phyloP scores from a whole-genome alignment of 306 rosid genomes.

The Purshia tridentata region DNA sequence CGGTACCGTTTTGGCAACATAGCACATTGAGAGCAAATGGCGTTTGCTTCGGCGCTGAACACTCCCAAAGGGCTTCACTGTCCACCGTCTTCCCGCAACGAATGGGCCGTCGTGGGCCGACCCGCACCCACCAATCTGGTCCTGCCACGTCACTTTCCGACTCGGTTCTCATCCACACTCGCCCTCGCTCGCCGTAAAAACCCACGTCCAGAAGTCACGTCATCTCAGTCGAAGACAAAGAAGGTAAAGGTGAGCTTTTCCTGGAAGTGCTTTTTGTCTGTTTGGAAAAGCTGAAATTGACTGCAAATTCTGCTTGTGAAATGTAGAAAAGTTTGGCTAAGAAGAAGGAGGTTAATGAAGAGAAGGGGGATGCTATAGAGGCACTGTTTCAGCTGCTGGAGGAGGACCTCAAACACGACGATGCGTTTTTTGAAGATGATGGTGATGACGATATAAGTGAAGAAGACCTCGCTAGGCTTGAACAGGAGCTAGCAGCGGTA shows the following conservation, averaged over 20 bases:
- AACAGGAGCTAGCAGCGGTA: conserved; percentile 54
- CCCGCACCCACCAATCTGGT: conserved; percentile 15
- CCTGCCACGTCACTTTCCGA: conserved; percentile 41
- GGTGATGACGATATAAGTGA: conserved; percentile 49
- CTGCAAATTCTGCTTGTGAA: neutral
- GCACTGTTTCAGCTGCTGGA: conserved; percentile 71
- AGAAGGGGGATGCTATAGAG: conserved; percentile 62
- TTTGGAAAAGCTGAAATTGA: neutral
- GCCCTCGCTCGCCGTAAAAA: conserved; percentile 44
- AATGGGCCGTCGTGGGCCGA: conserved; percentile 14
- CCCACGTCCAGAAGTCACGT: conserved; percentile 23
- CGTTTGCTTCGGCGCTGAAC: conserved; percentile 32
- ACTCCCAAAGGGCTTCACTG: conserved; percentile 37
- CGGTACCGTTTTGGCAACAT: neutral
- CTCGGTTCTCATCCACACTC: conserved; percentile 35
- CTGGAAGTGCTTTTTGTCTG: neutral
- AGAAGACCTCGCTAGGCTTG: conserved; percentile 64
- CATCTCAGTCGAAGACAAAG: conserved; percentile 45
- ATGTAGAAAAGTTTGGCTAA: conserved; percentile 37
- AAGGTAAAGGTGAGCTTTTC: conserved; percentile 39
- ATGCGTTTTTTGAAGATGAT: conserved; percentile 33
- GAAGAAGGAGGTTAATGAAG: conserved; percentile 26
- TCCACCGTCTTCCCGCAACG: conserved; percentile 27
- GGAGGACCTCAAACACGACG: conserved; percentile 80
- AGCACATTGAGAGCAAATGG: conserved; percentile 28